phyloP scores from a whole-genome alignment of 2,329 filamentous ascomycete species.

The Cercospora zeina region DNA sequence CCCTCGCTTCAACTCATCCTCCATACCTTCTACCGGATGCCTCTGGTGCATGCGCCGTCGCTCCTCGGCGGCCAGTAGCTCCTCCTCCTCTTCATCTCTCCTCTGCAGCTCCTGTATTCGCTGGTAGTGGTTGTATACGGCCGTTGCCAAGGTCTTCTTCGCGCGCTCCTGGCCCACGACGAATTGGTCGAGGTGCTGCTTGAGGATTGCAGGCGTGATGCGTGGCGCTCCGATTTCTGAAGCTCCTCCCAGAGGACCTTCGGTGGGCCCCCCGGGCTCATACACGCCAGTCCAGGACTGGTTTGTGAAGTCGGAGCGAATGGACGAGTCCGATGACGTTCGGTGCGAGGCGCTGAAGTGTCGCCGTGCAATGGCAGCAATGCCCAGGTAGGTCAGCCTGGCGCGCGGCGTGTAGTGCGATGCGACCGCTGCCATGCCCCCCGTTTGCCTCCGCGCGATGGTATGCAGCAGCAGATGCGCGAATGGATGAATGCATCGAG shows the following conservation, averaged over 20 bases:
- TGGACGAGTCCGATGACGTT: slow-evolving; percentile 48
- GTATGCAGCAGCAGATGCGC: not conserved
- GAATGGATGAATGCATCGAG: not conserved
- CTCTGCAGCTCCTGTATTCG: slow-evolving; percentile 74
- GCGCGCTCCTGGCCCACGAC: slow-evolving; percentile 94
- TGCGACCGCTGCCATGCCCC: slow-evolving; percentile 25
- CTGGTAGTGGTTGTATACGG: slow-evolving; percentile 97
- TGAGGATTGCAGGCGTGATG: slow-evolving; percentile 67
- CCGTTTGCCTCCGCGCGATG: not conserved
- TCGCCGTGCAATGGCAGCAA: slow-evolving; percentile 39
- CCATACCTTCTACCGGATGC: slow-evolving; percentile 75
- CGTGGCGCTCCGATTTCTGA: slow-evolving; percentile 59
- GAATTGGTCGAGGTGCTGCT: slow-evolving; percentile 90
- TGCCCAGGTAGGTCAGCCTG: slow-evolving; percentile 45
- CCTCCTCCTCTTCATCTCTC: slow-evolving; percentile 76
- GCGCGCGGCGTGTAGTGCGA: slow-evolving; percentile 42
- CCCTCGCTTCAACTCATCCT: slow-evolving; percentile 37
- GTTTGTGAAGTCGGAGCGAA: slow-evolving; percentile 62
- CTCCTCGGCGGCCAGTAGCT: slow-evolving; percentile 68
- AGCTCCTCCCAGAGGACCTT: slow-evolving; percentile 62
- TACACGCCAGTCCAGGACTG: slow-evolving; percentile 64
- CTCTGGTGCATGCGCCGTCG: slow-evolving; percentile 62
- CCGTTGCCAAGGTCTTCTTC: slow-evolving; percentile 88
- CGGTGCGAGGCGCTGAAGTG: slow-evolving; percentile 39
- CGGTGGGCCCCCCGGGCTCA: slow-evolving; percentile 61